A percentile compares a stretch with the other conserved stretches of the same genome.
These are phyloP conservation scores for Leptodermis oblonga DNA, from an alignment of 257 asterid genomes.

Conservation along the genomic window DNA sequence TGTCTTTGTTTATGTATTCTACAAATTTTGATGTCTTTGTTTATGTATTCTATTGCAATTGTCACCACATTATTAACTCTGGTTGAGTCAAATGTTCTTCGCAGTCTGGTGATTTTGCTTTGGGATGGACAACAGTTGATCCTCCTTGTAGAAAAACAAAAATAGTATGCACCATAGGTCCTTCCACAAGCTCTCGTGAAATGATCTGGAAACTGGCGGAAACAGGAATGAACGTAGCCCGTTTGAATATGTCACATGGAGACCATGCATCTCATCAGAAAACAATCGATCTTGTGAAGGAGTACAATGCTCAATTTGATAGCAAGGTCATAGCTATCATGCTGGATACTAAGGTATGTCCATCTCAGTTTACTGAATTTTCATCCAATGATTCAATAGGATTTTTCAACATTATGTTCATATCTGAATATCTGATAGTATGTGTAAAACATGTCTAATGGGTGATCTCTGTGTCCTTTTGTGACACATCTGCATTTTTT, in stretches of 20 bases:
- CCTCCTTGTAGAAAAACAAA: constrained; percentile 74
- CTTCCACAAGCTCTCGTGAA: constrained; percentile 91
- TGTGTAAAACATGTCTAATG: not conserved
- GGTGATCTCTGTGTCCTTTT: not conserved
- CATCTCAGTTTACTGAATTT: not conserved
- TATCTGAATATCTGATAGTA: not conserved
- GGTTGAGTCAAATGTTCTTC: constrained; percentile 13
- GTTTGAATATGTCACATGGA: constrained; percentile 96
- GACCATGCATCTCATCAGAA: constrained; percentile 94
- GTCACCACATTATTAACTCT: constrained; percentile 4
- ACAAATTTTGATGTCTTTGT: not conserved
- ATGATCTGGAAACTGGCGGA: constrained; percentile 99
- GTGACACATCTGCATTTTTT: not conserved
- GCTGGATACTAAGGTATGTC: constrained; percentile 91
- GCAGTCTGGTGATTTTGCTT: constrained; percentile 34
- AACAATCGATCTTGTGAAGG: constrained; percentile 88
- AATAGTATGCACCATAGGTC: constrained; percentile 93
- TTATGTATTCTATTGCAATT: not conserved
- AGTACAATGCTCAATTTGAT: constrained; percentile 78
- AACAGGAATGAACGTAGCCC: constrained; percentile 97
- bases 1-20: not conserved
- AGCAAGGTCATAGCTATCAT: constrained; percentile 88
- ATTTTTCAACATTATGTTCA: not conserved
- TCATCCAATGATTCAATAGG: too few relatives aligned
- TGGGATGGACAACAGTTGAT: constrained; percentile 30